A percentile compares a stretch with the other conserved stretches of the same genome.
Conservation (phyloP, 331 rosid species). For the Malus hybrid region DNA sequence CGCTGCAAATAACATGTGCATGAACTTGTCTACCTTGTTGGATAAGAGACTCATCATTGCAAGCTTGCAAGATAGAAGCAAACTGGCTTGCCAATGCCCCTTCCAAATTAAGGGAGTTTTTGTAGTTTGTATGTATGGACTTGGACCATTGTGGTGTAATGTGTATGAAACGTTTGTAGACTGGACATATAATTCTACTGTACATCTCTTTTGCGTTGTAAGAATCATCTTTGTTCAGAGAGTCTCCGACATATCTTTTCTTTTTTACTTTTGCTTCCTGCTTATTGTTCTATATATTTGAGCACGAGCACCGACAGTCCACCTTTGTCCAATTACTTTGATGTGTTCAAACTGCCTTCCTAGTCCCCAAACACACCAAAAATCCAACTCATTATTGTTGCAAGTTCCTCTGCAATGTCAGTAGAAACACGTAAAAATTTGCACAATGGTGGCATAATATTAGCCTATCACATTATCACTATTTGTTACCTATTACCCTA, state of each 20-base stretch:
- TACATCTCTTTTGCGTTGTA: not conserved
- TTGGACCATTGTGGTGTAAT: not conserved
- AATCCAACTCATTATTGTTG: not conserved
- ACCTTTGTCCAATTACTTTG: not conserved
- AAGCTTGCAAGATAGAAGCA: constrained; percentile 35
- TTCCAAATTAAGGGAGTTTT: constrained; percentile 13
- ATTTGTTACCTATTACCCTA: not conserved
- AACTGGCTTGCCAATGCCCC: constrained; percentile 28
- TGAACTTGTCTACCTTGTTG: constrained; percentile 60
- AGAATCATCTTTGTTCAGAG: not conserved
- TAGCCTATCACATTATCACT: not conserved
- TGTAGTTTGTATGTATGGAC: constrained; percentile 13
- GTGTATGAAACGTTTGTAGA: not conserved
- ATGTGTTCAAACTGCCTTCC: not conserved
- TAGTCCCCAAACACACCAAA: not conserved
- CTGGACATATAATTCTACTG: not conserved
- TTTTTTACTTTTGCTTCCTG: not conserved
- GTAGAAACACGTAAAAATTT: too few relatives aligned
- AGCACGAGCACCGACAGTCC: not conserved
- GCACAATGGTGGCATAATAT: not conserved
- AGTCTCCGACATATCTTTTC: not conserved
- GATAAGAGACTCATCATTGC: constrained; percentile 35
- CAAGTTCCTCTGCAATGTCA: not conserved
- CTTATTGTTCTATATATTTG: not conserved
- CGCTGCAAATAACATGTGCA: constrained; percentile 44